Conservation (phyloP, 768 basidiomycete genomes). For the Podaxis rugospora region DNA sequence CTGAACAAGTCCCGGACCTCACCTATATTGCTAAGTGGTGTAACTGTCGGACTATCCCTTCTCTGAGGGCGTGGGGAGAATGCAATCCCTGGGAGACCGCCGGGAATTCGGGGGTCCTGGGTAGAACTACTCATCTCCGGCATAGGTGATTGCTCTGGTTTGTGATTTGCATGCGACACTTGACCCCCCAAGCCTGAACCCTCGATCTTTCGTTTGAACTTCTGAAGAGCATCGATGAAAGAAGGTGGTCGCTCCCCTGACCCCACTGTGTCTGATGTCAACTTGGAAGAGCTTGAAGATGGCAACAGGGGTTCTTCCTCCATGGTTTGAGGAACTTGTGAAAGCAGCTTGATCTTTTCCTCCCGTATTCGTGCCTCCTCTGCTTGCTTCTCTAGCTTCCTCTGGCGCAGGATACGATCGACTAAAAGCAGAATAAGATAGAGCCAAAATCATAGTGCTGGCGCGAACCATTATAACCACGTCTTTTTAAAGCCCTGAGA, state of each 20-base stretch:
- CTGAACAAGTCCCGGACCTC: conserved; percentile 5
- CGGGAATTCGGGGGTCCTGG: neutral
- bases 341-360: conserved; percentile 1
- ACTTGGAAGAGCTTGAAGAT: neutral
- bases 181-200: conserved; percentile 1
- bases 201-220: conserved; percentile 21
- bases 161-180: neutral
- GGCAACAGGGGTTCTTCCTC: neutral
- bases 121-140: neutral
- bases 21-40: conserved; percentile 42
- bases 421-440: conserved; percentile 43
- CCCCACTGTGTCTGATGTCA: neutral
- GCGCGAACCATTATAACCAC: conserved; percentile 77
- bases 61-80: neutral
- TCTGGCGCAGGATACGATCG: conserved; percentile 85
- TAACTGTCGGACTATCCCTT: conserved; percentile 19
- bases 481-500: conserved; percentile 69
- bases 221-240: conserved; percentile 21
- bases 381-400: conserved; percentile 40
- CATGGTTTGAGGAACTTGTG: neutral
- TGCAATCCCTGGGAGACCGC: neutral
- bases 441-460: neutral
- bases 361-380: conserved; percentile 5
- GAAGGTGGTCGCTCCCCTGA: conserved; percentile 5
- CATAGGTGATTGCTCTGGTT: neutral